Evolutionary conservation across 176 grass and related monocot genomes (phyloP).

Genomic region (Miscanthus lutarioriparius): DNA sequence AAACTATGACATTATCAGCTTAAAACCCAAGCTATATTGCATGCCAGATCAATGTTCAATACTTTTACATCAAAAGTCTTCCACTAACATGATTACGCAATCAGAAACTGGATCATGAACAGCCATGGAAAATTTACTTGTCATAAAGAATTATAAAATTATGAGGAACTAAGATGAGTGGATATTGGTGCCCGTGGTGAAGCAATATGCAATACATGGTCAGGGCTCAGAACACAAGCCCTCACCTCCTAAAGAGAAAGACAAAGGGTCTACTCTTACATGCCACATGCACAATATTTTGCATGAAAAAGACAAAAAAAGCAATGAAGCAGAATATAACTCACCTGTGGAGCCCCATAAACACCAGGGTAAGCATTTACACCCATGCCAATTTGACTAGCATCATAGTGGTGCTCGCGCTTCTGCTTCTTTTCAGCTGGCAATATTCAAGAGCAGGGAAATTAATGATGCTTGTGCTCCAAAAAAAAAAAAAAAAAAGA

Average conservation of each 20-base stretch:
- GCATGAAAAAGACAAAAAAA: background rate
- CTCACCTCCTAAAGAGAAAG: background rate
- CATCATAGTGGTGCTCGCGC: constrained; percentile 73
- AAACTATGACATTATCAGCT: background rate
- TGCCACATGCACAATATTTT: background rate
- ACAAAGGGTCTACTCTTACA: background rate
- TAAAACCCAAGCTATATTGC: constrained; percentile 9
- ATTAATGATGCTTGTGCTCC: constrained; percentile 10
- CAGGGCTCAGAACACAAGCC: background rate
- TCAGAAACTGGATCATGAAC: constrained; percentile 15
- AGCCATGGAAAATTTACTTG: background rate
- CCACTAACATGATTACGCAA: background rate
- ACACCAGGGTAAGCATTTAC: constrained; percentile 68
- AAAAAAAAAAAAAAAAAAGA: background rate
- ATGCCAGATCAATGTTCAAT: background rate
- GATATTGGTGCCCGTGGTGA: background rate
- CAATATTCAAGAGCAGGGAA: constrained; percentile 42
- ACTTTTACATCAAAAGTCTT: background rate
- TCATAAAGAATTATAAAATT: background rate
- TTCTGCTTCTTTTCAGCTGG: constrained; percentile 92
- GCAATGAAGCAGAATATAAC: constrained; percentile 27
- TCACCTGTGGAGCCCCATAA: constrained; percentile 93
- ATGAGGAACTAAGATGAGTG: background rate
- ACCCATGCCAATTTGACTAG: constrained; percentile 62
- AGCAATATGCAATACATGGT: background rate